These are phyloP conservation scores for Grigorovia humatica DNA, from an alignment of 805 yeast genomes.

Conservation along the genomic window DNA sequence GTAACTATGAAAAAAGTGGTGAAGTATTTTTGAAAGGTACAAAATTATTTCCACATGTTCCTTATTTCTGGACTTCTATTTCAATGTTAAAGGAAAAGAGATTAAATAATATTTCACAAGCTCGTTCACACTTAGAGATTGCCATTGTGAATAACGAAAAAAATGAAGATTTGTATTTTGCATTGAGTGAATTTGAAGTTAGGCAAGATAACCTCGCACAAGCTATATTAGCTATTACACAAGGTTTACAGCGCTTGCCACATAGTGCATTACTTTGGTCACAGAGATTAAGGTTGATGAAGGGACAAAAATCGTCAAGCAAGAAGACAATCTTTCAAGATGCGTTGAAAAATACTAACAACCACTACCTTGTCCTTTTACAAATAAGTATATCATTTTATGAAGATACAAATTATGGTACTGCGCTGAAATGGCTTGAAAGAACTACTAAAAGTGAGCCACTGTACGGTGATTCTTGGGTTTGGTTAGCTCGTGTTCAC, in stretches of 20 bases:
- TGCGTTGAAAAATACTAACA: slow-evolving; percentile 59
- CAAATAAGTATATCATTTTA: slow-evolving; percentile 61
- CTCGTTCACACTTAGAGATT: slow-evolving; percentile 63
- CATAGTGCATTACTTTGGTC: slow-evolving; percentile 55
- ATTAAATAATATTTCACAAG: slow-evolving; percentile 38
- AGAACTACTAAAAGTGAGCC: slow-evolving; percentile 48
- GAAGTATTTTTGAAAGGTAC: slow-evolving; percentile 42
- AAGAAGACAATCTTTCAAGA: slow-evolving; percentile 51
- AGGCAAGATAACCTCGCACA: slow-evolving; percentile 38
- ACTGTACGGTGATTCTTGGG: slow-evolving; percentile 70
- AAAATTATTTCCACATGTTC: slow-evolving; percentile 34
- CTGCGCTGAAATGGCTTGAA: slow-evolving; percentile 66
- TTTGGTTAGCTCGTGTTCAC: slow-evolving; percentile 45
- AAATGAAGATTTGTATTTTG: slow-evolving; percentile 46
- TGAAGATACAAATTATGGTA: slow-evolving; percentile 49
- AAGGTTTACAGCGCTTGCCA: slow-evolving; percentile 52
- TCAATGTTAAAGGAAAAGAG: slow-evolving; percentile 37
- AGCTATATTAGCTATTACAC: slow-evolving; percentile 44
- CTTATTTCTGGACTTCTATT: slow-evolving; percentile 45
- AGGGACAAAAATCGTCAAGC: slow-evolving; percentile 37
- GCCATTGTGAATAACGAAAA: slow-evolving; percentile 45
- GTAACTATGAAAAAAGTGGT: slow-evolving; percentile 33
- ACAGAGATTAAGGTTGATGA: slow-evolving; percentile 37
- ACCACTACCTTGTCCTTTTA: slow-evolving; percentile 46
- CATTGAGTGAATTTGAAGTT: slow-evolving; percentile 48